Percentiles rank a stretch among this genome's conserved stretches.
phyloP scores from a whole-genome alignment of 768 basidiomycete species.

The Phylloporus arenicola region DNA sequence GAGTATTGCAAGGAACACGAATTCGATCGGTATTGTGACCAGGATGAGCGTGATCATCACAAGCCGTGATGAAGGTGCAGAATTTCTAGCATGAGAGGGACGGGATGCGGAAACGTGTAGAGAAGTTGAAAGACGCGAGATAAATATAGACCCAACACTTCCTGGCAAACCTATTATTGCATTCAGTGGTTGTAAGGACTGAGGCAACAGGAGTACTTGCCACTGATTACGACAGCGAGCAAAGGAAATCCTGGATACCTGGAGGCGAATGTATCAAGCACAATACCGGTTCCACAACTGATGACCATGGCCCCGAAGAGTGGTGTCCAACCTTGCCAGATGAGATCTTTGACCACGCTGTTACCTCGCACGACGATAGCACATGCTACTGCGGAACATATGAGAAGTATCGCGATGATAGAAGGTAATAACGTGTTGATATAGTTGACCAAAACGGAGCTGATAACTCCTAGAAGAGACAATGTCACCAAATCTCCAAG shows the following conservation, averaged over 20 bases:
- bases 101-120: slow-evolving; percentile 50
- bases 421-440: slow-evolving; percentile 64
- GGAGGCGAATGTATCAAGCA: slow-evolving; percentile 85
- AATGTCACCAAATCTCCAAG: slow-evolving; percentile 92
- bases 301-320: slow-evolving; percentile 88
- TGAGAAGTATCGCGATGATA: slow-evolving; percentile 43
- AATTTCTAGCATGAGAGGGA: slow-evolving; percentile 1
- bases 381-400: slow-evolving; percentile 47
- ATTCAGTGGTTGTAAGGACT: not conserved
- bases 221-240: slow-evolving; percentile 82
- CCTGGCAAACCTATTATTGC: slow-evolving; percentile 68
- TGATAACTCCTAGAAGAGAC: slow-evolving; percentile 70
- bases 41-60: slow-evolving; percentile 65
- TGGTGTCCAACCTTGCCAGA: slow-evolving; percentile 85
- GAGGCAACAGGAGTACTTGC: slow-evolving; percentile 34
- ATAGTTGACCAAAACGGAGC: slow-evolving; percentile 62
- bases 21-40: slow-evolving; percentile 76
- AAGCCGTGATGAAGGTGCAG: slow-evolving; percentile 39
- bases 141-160: slow-evolving; percentile 83
- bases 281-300: slow-evolving; percentile 82
- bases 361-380: slow-evolving; percentile 59
- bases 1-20: slow-evolving; percentile 67
- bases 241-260: slow-evolving; percentile 85
- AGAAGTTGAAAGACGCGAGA: slow-evolving; percentile 85
- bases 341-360: slow-evolving; percentile 59